Conservation (phyloP, 371 early-diverging fungal genomes). For the Lichtheimia hyalospora region DNA sequence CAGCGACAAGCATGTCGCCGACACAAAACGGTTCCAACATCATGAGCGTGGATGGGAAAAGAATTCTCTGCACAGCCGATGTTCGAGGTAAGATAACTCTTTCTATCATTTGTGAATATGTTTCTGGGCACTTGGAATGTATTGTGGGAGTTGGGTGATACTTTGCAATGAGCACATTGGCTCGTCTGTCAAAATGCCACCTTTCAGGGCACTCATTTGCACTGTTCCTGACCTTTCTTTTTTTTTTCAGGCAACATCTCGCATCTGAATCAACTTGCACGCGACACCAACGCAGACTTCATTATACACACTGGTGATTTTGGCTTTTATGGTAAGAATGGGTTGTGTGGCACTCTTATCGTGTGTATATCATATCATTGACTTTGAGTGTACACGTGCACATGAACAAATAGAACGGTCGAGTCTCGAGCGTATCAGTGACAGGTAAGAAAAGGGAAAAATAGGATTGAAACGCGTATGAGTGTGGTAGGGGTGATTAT, state of each 20-base stretch:
- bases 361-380: not conserved
- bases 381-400: not conserved
- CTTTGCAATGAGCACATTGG: not conserved
- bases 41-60: conserved; percentile 20
- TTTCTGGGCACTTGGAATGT: no score
- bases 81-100: conserved; percentile 18
- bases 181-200: not conserved
- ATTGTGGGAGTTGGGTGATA: not conserved
- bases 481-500: not conserved
- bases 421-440: conserved; percentile 59
- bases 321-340: conserved; percentile 60
- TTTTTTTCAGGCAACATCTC: conserved; percentile 57
- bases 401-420: conserved; percentile 35
- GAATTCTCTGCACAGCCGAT: conserved; percentile 28
- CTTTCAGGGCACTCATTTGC: conserved; percentile 2
- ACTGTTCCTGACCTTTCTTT: no score
- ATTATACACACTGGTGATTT: conserved; percentile 74
- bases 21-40: conserved; percentile 16
- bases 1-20: conserved; percentile 19
- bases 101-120: no score
- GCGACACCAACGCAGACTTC: conserved; percentile 56
- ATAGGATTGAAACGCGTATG: not conserved
- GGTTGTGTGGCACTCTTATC: not conserved
- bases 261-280: conserved; percentile 62
- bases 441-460: conserved; percentile 41